These are phyloP conservation scores for Candida jianshihensis DNA, from an alignment of 805 yeast species.

Conservation along the genomic window DNA sequence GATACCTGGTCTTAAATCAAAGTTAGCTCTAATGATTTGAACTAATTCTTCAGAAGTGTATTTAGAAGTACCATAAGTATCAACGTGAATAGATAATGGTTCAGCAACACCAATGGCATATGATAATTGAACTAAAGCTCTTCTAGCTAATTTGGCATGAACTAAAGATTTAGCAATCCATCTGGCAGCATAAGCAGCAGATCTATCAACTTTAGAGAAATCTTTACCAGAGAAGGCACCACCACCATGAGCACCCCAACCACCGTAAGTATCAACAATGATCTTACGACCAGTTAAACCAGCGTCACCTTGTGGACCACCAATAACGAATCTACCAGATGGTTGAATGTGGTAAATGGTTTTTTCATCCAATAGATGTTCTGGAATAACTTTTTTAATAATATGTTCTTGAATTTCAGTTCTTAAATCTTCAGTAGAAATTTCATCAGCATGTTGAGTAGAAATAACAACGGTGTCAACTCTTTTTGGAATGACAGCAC, in stretches of 20 bases:
- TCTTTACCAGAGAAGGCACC: conserved; percentile 99
- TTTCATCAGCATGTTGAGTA: conserved; percentile 95
- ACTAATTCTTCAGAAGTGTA: conserved; percentile 86
- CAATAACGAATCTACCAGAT: conserved; percentile 98
- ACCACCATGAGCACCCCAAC: conserved; percentile 99
- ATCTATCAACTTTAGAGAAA: conserved; percentile 98
- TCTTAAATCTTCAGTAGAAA: conserved; percentile 91
- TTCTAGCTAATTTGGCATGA: conserved; percentile 88
- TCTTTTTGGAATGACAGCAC: conserved; percentile 93
- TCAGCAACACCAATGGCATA: conserved; percentile 99
- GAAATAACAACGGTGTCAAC: conserved; percentile 97
- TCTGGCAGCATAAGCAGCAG: conserved; percentile 99
- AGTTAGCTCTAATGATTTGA: conserved; percentile 85
- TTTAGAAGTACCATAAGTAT: conserved; percentile 96
- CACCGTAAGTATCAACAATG: conserved; percentile 99
- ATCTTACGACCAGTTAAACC: conserved; percentile 99
- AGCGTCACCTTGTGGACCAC: conserved; percentile 99
- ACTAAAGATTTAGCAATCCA: conserved; percentile 99
- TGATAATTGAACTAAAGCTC: conserved; percentile 97
- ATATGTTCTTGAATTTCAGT: conserved; percentile 68
- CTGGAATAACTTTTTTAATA: conserved; percentile 89
- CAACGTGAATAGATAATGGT: conserved; percentile 96
- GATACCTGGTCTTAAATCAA: conserved; percentile 99
- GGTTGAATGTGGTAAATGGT: conserved; percentile 98
- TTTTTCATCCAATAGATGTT: conserved; percentile 83